phyloP scores from a whole-genome alignment of 2,329 filamentous ascomycete species.

The Colletotrichum sp. region DNA sequence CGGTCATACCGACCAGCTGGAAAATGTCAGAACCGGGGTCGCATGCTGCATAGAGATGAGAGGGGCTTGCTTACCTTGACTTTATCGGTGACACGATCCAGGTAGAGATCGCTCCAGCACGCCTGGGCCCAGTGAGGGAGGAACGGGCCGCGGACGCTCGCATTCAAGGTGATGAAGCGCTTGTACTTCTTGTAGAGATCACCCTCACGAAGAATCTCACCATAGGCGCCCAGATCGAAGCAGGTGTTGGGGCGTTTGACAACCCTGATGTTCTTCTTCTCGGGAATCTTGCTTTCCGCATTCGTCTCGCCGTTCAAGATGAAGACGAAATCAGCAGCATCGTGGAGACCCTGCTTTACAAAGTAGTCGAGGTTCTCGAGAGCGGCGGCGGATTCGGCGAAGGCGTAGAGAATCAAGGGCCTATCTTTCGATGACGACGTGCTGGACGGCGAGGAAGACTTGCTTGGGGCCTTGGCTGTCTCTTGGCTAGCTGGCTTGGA shows the following conservation, averaged over 20 bases:
- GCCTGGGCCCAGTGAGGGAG: conserved; percentile 35
- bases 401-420: conserved; percentile 39
- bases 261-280: conserved; percentile 34
- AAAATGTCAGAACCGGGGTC: not conserved
- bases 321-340: conserved; percentile 43
- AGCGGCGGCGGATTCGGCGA: conserved; percentile 35
- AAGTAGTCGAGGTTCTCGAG: conserved; percentile 41
- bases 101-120: conserved; percentile 42
- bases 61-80: conserved; percentile 28
- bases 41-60: not conserved
- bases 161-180: conserved; percentile 40
- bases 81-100: conserved; percentile 32
- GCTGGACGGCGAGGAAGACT: not conserved
- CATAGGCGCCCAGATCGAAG: conserved; percentile 39
- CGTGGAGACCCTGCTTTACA: conserved; percentile 39
- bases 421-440: not conserved
- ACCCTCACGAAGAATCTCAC: conserved; percentile 35
- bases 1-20: conserved; percentile 42
- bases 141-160: conserved; percentile 41
- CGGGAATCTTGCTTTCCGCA: conserved; percentile 29
- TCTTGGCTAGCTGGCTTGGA: not conserved
- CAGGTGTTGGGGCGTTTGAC: conserved; percentile 36
- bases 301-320: conserved; percentile 40
- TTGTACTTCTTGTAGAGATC: conserved; percentile 38
- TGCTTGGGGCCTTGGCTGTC: not conserved